Conservation (phyloP, 1,284 basidiomycete species). For the Pseudozyma sp. region DNA sequence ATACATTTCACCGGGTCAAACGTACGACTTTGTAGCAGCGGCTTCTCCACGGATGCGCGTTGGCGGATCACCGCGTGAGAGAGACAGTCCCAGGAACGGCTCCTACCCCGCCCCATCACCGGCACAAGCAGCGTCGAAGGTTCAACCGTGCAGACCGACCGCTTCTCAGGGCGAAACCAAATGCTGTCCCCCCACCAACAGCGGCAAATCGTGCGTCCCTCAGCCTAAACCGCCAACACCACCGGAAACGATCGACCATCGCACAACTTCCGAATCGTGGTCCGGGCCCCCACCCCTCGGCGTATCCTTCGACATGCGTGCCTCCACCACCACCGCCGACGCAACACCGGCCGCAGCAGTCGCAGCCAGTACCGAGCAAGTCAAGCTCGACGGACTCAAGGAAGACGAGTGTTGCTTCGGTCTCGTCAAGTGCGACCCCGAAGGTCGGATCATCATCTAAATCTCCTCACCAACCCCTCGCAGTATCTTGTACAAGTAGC, state of each 20-base stretch:
- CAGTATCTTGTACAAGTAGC: neutral
- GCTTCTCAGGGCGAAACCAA: neutral
- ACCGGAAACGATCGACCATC: neutral
- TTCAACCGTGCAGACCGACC: neutral
- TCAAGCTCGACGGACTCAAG: constrained; percentile 2
- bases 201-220: neutral
- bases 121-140: neutral
- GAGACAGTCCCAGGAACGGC: neutral
- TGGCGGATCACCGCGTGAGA: neutral
- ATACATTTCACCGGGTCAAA: neutral
- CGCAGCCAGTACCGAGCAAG: neutral
- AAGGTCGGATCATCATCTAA: constrained; percentile 41
- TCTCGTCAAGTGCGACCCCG: constrained; percentile 37
- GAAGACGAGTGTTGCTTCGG: constrained; percentile 48
- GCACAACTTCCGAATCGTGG: neutral
- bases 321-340: neutral
- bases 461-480: too few species aligned
- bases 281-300: constrained; percentile 6
- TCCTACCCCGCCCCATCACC: neutral
- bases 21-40: neutral
- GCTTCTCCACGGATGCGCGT: neutral
- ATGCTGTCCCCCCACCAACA: constrained; percentile 2
- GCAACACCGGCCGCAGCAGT: neutral
- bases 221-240: too few species aligned
- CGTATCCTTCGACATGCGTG: constrained; percentile 25